Evolutionary conservation across 306 rosid species (phyloP).

Genomic region (Hippophae gyantsensis): DNA sequence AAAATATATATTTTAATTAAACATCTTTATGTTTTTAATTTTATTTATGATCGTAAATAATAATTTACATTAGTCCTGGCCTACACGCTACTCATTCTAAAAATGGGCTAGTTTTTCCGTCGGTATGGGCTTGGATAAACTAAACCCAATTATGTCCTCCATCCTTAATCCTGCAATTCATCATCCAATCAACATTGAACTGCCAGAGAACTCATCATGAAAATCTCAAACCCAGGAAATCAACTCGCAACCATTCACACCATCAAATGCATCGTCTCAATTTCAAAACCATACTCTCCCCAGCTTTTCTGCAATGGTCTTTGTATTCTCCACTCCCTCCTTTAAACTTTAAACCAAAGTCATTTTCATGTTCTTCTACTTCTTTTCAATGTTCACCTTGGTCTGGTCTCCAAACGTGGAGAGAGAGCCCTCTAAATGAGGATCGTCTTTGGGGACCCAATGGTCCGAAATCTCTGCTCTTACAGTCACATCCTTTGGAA

Average conservation of each 20-base stretch:
- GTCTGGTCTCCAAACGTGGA: conserved; percentile 73
- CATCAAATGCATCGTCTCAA: conserved; percentile 31
- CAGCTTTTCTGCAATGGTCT: conserved; percentile 8
- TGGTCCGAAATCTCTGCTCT: conserved; percentile 40
- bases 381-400: conserved; percentile 34
- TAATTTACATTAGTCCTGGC: too few species aligned
- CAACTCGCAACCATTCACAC: not conserved
- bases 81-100: too few species aligned
- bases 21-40: too few species aligned
- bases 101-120: too few species aligned
- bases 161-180: too few species aligned
- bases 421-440: conserved; percentile 47
- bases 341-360: conserved; percentile 17
- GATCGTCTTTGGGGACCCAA: conserved; percentile 64
- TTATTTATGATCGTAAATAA: too few species aligned
- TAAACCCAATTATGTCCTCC: too few species aligned
- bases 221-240: not conserved
- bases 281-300: conserved; percentile 8
- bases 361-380: conserved; percentile 15
- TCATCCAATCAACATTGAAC: too few species aligned
- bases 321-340: conserved; percentile 2
- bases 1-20: too few species aligned
- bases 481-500: conserved; percentile 4
- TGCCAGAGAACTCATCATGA: not conserved
- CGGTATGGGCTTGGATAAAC: too few species aligned